Percentiles rank a stretch among this genome's conserved stretches.
phyloP scores from a whole-genome alignment of 768 basidiomycete genomes.

The Lactifluus echinatus region DNA sequence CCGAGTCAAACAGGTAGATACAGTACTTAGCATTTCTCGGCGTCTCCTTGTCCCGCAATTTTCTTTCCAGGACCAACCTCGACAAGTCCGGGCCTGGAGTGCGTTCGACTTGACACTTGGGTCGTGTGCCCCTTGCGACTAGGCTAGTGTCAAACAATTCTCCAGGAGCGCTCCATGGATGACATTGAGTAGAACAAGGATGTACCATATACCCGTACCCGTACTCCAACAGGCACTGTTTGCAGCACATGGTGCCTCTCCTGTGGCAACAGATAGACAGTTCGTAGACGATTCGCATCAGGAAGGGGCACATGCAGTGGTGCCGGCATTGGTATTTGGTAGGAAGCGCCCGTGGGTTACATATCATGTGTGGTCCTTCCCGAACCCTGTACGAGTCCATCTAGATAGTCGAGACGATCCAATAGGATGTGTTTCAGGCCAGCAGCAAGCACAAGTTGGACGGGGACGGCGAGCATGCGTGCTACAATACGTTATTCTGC shows the following conservation, averaged over 20 bases:
- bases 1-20: no score
- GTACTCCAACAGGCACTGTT: background rate
- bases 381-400: no score
- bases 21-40: no score
- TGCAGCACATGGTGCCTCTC: background rate
- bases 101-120: background rate
- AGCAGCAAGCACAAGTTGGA: no score
- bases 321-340: slow-evolving; percentile 1
- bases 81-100: background rate
- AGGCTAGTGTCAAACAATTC: background rate
- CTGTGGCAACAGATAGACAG: background rate
- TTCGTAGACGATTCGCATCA: background rate
- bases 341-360: background rate
- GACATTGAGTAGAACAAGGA: background rate
- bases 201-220: background rate
- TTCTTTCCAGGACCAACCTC: background rate
- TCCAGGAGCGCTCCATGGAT: background rate
- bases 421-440: no score
- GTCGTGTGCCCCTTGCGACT: background rate
- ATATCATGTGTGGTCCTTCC: no score
- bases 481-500: no score
- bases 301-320: background rate
- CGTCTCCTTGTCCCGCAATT: background rate
- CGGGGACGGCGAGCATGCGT: no score
- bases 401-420: no score